These are phyloP conservation scores for Phylloporus sp. DNA, from an alignment of 768 basidiomycete genomes.

Conservation along the genomic window DNA sequence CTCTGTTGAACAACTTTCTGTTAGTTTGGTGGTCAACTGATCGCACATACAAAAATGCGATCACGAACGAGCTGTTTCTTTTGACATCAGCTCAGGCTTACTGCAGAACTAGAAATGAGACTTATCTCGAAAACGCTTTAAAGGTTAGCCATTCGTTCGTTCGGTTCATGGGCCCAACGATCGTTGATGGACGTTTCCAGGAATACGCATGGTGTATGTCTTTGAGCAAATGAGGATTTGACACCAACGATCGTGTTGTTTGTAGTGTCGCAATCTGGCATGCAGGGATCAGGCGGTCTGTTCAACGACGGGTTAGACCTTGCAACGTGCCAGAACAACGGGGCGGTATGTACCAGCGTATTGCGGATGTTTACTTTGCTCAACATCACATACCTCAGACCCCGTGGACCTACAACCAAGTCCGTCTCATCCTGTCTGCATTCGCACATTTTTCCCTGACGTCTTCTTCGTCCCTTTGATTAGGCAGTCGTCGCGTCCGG, in stretches of 20 bases:
- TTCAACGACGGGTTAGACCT: constrained; percentile 28
- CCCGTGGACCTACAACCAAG: constrained; percentile 59
- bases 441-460: background rate
- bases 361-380: background rate
- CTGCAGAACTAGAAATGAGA: constrained; percentile 30
- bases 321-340: constrained; percentile 28
- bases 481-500: constrained; percentile 55
- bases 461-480: background rate
- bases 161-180: background rate
- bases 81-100: constrained; percentile 46
- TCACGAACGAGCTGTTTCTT: constrained; percentile 57
- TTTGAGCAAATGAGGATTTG: background rate
- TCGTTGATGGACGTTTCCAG: constrained; percentile 1
- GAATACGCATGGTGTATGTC: constrained; percentile 30
- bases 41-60: constrained; percentile 54
- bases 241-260: background rate
- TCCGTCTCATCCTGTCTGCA: constrained; percentile 10
- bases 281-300: constrained; percentile 26
- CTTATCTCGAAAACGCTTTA: constrained; percentile 46
- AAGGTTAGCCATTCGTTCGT: constrained; percentile 28
- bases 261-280: constrained; percentile 26
- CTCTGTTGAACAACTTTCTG: background rate
- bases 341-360: constrained; percentile 7
- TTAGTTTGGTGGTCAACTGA: constrained; percentile 55
- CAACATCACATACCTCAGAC: constrained; percentile 31